These are phyloP conservation scores for Poa annua DNA, from an alignment of 176 grass and related monocot genomes.

Conservation along the genomic window DNA sequence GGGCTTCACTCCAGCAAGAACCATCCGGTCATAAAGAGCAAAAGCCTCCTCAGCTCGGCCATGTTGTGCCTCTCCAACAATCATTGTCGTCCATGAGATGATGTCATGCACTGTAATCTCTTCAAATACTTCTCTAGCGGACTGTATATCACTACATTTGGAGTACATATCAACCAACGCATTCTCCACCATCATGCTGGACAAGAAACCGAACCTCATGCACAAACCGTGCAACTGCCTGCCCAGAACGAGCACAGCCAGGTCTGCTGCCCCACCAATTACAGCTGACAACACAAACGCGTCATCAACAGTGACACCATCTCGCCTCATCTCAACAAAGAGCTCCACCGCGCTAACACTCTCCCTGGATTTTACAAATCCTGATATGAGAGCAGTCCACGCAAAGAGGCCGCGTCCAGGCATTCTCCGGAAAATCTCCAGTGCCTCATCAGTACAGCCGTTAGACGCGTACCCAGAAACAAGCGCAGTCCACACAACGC, in stretches of 20 bases:
- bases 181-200: constrained; percentile 65
- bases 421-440: constrained; percentile 69
- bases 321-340: constrained; percentile 75
- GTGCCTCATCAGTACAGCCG: constrained; percentile 44
- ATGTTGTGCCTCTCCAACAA: constrained; percentile 86
- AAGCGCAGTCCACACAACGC: constrained; percentile 74
- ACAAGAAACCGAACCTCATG: constrained; percentile 57
- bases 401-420: constrained; percentile 59
- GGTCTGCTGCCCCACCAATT: constrained; percentile 51
- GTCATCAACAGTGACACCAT: constrained; percentile 65
- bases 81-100: constrained; percentile 86
- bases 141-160: constrained; percentile 84
- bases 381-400: constrained; percentile 87
- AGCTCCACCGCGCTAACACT: constrained; percentile 49
- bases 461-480: constrained; percentile 68
- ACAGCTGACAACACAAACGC: constrained; percentile 57
- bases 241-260: constrained; percentile 58
- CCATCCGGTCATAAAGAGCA: constrained; percentile 66
- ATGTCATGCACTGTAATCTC: constrained; percentile 51
- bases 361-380: constrained; percentile 59
- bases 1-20: constrained; percentile 65
- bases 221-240: constrained; percentile 72
- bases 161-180: constrained; percentile 91
- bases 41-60: constrained; percentile 61
- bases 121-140: constrained; percentile 80